Percentiles rank a stretch among this genome's conserved stretches.
These are phyloP conservation scores for Colletotrichum somersetense DNA, from an alignment of 2,329 filamentous ascomycete genomes.

Conservation along the genomic window DNA sequence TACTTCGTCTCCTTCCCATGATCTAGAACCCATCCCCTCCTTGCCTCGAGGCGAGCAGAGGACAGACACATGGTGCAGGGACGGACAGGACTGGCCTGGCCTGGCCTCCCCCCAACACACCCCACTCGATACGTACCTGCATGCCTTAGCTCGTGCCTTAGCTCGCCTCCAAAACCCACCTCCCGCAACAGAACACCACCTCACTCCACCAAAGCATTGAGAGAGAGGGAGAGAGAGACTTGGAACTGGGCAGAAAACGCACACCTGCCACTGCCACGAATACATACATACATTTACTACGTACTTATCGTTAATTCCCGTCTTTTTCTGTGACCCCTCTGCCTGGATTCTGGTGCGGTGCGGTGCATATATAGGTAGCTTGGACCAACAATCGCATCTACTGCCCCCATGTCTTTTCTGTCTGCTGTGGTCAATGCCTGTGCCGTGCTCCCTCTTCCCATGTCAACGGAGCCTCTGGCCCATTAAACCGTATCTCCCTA, in stretches of 20 bases:
- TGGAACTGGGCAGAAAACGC: constrained; percentile 9
- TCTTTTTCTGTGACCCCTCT: not conserved
- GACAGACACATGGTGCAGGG: not conserved
- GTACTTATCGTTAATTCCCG: no score
- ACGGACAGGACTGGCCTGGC: not conserved
- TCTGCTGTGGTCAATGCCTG: no score
- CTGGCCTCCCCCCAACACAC: constrained; percentile 3
- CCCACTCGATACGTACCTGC: constrained; percentile 33
- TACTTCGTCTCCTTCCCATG: not conserved
- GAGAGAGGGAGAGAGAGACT: not conserved
- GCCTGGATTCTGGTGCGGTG: not conserved
- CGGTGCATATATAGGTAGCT: no score
- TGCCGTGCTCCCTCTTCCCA: no score
- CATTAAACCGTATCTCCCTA: no score
- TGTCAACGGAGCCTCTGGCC: no score
- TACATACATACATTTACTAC: no score
- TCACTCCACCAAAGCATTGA: constrained; percentile 22
- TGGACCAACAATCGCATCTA: not conserved
- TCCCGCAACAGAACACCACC: constrained; percentile 38
- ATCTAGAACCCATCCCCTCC: not conserved
- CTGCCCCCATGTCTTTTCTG: not conserved
- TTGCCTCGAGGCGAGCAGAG: not conserved
- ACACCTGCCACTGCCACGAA: no score
- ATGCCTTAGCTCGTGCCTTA: constrained; percentile 31
- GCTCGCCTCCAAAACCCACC: constrained; percentile 37